These are phyloP conservation scores for Emmonsia crescens DNA, from an alignment of 2,329 filamentous ascomycete genomes.

Conservation along the genomic window DNA sequence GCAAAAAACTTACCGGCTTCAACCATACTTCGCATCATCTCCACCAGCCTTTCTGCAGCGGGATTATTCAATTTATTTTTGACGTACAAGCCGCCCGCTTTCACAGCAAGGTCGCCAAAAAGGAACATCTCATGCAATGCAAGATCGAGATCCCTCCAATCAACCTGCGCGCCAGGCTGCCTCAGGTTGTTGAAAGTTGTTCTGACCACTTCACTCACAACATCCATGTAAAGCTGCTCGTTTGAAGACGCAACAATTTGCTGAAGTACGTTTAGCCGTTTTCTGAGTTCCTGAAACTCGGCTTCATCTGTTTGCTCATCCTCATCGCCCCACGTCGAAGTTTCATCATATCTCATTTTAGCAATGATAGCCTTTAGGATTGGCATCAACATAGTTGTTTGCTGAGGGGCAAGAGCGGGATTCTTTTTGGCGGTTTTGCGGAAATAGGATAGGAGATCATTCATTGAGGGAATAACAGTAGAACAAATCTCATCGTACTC, in stretches of 20 bases:
- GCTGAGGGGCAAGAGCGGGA: slow-evolving; percentile 57
- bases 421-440: slow-evolving; percentile 61
- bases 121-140: slow-evolving; percentile 91
- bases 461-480: slow-evolving; percentile 84
- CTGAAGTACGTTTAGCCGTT: slow-evolving; percentile 79
- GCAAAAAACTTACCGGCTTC: slow-evolving; percentile 58
- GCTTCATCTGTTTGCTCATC: slow-evolving; percentile 94
- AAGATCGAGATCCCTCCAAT: slow-evolving; percentile 91
- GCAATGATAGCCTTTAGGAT: slow-evolving; percentile 84
- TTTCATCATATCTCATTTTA: slow-evolving; percentile 98
- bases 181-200: slow-evolving; percentile 75
- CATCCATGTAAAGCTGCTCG: slow-evolving; percentile 77
- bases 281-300: slow-evolving; percentile 90
- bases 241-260: slow-evolving; percentile 87
- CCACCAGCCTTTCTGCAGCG: slow-evolving; percentile 69
- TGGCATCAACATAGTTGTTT: slow-evolving; percentile 71
- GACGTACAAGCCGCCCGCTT: slow-evolving; percentile 71
- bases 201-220: slow-evolving; percentile 76
- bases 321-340: slow-evolving; percentile 82
- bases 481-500: slow-evolving; percentile 98
- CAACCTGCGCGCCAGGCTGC: slow-evolving; percentile 61
- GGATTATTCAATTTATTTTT: slow-evolving; percentile 73
- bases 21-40: slow-evolving; percentile 94
- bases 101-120: slow-evolving; percentile 88
- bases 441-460: slow-evolving; percentile 82